Evolutionary conservation across 768 basidiomycete genomes (phyloP), one percentile per base, ranked within the genome.

Genomic region (Lentinula sp.): DNA sequence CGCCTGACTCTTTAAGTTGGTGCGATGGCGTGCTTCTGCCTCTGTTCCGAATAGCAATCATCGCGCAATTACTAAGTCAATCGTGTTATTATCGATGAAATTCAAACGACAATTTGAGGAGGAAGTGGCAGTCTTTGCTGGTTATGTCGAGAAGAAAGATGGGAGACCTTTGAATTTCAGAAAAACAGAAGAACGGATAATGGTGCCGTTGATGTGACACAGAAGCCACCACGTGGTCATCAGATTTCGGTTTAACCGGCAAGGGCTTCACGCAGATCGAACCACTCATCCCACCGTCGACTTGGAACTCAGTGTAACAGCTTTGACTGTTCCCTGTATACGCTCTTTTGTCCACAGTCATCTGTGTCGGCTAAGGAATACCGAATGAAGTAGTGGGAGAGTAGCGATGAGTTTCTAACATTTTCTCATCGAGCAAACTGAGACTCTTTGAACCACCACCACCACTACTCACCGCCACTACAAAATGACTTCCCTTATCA

Each of bases 401-500:
- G 12, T 48, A 23, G n/a, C n/a, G 18, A 18, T 7, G 20, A 20
- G 9, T 23, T 15, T 15, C 10, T 3, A 39, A 13, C 15, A 16
- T 46, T 20, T n/a, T 48, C 46, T 48, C 46, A 48, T 20, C 46
- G 16, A 20, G 46, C 28, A 33, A 57, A 37, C 15, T 42, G 13
- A 12, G 9, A 57, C 56, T 42, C 28, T 28, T 28, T 32, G 43
- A 42, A 57, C 56, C 42, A 35, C 43, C 15, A 59, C 58, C 15
- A 46, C 46, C 58, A 35, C 28, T 3, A 3, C 28, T 28, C 28
- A 28, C 28, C 28, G 2, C 57, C 28, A 18, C 9, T 43, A 16
- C 20, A 65, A 50, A 61, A 84, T 87, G 82, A 68, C 82, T 15
- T 81, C 83, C 50, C 63, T 80, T 43, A 65, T 85, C 56, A 67